phyloP scores from a whole-genome alignment of 1,284 basidiomycete genomes.

The Fomitopsis schrenkii region DNA sequence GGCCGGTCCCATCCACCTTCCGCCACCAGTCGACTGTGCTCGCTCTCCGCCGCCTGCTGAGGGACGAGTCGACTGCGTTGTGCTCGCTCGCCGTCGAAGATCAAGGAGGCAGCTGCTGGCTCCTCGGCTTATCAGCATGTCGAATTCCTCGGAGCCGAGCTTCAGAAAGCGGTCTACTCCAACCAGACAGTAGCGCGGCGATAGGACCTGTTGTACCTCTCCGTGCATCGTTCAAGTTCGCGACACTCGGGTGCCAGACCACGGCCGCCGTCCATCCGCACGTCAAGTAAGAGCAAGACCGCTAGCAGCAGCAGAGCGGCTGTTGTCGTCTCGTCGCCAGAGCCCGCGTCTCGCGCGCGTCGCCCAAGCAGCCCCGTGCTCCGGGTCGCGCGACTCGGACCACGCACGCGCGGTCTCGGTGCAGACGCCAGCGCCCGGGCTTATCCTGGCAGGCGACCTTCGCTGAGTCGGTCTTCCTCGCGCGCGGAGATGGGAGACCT shows the following conservation, averaged over 20 bases:
- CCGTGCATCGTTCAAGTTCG: not conserved
- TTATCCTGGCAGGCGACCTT: not conserved
- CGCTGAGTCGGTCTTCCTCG: not conserved
- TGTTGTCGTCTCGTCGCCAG: not conserved
- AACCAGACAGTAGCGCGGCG: not conserved
- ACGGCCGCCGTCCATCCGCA: not conserved
- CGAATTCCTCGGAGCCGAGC: not conserved
- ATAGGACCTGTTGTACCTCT: not conserved
- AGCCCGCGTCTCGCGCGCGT: not conserved
- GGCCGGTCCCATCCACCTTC: too few relatives aligned
- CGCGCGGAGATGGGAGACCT: not conserved
- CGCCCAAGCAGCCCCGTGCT: not conserved
- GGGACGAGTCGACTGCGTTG: too few relatives aligned
- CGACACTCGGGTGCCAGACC: not conserved
- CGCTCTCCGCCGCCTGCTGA: not conserved
- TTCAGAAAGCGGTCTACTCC: not conserved
- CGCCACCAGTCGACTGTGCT: not conserved
- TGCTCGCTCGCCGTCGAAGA: too few relatives aligned
- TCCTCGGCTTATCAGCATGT: not conserved
- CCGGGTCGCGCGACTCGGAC: not conserved
- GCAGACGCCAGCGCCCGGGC: slow-evolving; percentile 2
- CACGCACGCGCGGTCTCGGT: not conserved
- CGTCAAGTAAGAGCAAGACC: not conserved
- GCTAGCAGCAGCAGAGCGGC: not conserved
- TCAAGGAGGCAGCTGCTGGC: not conserved